Conservation (phyloP, 352 stramenopile genomes). For the Phytopythium ostracodes region DNA sequence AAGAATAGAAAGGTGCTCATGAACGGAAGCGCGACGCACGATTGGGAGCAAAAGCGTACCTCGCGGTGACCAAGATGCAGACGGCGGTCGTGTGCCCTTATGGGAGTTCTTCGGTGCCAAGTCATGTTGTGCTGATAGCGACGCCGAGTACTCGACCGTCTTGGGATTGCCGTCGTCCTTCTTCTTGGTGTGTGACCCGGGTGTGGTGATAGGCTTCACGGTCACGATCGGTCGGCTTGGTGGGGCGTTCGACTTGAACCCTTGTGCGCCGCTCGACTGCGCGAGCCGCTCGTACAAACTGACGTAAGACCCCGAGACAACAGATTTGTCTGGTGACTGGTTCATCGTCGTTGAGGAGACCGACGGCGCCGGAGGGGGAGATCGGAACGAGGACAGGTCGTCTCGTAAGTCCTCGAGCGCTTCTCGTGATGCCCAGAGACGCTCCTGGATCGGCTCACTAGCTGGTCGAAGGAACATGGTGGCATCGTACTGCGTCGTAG, state of each 20-base stretch:
- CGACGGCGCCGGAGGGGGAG: constrained; percentile 10
- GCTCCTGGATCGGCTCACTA: constrained; percentile 31
- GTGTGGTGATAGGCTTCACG: constrained; percentile 5
- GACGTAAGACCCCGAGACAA: constrained; percentile 33
- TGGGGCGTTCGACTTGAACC: constrained; percentile 26
- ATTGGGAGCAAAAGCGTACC: background rate
- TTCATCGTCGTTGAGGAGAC: constrained; percentile 13
- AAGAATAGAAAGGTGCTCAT: too few species aligned
- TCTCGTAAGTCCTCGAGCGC: constrained; percentile 8
- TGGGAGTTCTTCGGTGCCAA: background rate
- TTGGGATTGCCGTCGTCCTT: background rate
- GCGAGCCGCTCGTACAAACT: constrained; percentile 68
- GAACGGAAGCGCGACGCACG: background rate
- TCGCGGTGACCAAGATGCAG: background rate
- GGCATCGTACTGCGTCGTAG: constrained; percentile 40
- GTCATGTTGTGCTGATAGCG: background rate
- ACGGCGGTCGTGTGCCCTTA: background rate
- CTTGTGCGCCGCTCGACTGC: constrained; percentile 34
- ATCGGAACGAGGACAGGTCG: background rate
- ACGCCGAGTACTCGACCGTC: background rate
- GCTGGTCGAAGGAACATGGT: constrained; percentile 55
- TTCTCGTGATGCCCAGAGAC: constrained; percentile 17
- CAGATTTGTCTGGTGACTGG: constrained; percentile 11
- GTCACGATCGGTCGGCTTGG: constrained; percentile 33
- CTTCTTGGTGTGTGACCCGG: background rate